Evolutionary conservation across 2,329 filamentous ascomycete species (phyloP).

Genomic region (Verticillium longisporum): DNA sequence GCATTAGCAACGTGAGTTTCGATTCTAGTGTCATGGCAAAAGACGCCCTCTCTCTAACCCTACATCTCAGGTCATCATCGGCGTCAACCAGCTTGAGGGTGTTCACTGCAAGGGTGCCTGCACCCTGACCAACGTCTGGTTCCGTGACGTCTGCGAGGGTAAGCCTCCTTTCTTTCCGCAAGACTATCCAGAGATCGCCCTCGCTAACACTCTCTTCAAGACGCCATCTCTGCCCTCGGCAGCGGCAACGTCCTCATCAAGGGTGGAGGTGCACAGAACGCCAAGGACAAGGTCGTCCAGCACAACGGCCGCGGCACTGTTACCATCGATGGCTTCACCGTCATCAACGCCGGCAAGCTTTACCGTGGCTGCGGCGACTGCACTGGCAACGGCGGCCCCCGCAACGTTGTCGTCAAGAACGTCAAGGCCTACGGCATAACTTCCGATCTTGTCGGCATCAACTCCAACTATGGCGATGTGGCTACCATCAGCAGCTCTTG

Average conservation of each 20-base stretch:
- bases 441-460: constrained; percentile 6
- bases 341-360: constrained; percentile 32
- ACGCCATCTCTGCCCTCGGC: constrained; percentile 16
- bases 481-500: constrained; percentile 22
- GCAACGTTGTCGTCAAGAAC: constrained; percentile 5
- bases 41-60: not conserved
- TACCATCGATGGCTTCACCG: constrained; percentile 24
- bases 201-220: not conserved
- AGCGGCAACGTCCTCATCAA: constrained; percentile 23
- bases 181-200: not conserved
- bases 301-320: constrained; percentile 25
- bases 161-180: not conserved
- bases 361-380: constrained; percentile 36
- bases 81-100: constrained; percentile 40
- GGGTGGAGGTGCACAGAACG: constrained; percentile 24
- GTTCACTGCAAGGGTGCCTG: constrained; percentile 43
- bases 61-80: constrained; percentile 33
- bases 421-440: constrained; percentile 14
- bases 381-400: constrained; percentile 20
- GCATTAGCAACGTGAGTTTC: constrained; percentile 33
- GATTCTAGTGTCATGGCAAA: not conserved
- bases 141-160: constrained; percentile 30
- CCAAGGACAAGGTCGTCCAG: constrained; percentile 24
- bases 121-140: constrained; percentile 30
- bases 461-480: constrained; percentile 11